A percentile compares a stretch with the other conserved stretches of the same genome.
Evolutionary conservation across 1,284 basidiomycete genomes (phyloP).

Genomic region (Apiotrichum gracile): DNA sequence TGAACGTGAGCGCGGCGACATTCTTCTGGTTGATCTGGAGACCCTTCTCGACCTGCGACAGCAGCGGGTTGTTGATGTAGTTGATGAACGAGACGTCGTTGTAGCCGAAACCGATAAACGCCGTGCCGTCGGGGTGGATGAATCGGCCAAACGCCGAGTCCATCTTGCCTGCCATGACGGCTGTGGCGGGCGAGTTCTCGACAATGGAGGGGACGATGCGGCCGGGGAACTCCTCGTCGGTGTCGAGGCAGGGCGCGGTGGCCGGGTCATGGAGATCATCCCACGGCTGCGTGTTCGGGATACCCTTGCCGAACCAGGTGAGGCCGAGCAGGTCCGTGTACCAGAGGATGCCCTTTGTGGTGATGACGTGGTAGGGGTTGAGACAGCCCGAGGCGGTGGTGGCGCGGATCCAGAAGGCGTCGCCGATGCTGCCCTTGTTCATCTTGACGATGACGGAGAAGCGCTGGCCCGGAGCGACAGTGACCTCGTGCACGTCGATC

Average conservation of each 20-base stretch:
- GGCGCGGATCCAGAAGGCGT: conserved; percentile 37
- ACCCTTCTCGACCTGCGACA: conserved; percentile 24
- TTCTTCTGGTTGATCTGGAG: conserved; percentile 15
- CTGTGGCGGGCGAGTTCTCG: conserved; percentile 16
- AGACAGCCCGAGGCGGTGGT: conserved; percentile 16
- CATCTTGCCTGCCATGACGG: conserved; percentile 19
- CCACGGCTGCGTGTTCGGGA: conserved; percentile 22
- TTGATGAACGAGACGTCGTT: conserved; percentile 33
- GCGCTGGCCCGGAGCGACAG: conserved; percentile 28
- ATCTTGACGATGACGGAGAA: conserved; percentile 36
- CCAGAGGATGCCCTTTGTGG: conserved; percentile 3
- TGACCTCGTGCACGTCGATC: conserved; percentile 20
- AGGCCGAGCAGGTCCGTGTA: conserved; percentile 12
- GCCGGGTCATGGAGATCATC: conserved; percentile 3
- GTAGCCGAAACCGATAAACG: conserved; percentile 25
- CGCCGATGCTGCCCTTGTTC: conserved; percentile 21
- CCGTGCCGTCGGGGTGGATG: conserved; percentile 15
- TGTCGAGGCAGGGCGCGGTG: conserved; percentile 14
- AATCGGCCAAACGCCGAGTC: conserved; percentile 20
- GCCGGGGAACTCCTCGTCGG: conserved; percentile 25
- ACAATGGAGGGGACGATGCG: conserved; percentile 28
- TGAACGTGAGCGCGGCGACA: conserved; percentile 21
- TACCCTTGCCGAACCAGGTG: conserved; percentile 3
- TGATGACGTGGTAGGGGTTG: not conserved
- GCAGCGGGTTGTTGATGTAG: conserved; percentile 36